Conservation (phyloP, 192 early-diverging fungal species). For the Endogone sp. region DNA sequence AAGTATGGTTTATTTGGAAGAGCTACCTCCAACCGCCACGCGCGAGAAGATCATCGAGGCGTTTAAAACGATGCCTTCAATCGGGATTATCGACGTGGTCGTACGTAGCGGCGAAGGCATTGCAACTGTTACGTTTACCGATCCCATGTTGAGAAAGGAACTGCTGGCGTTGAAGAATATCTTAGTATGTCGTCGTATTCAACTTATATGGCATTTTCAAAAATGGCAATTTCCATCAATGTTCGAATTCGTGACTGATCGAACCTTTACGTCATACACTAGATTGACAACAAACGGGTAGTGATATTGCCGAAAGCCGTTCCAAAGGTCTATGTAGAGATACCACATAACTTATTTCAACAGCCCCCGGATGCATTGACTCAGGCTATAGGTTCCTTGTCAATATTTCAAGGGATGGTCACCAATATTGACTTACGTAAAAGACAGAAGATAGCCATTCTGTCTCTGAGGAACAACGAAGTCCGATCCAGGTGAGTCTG, state of each 20-base stretch:
- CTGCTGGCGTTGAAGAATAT: not conserved
- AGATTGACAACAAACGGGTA: not conserved
- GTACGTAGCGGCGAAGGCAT: not conserved
- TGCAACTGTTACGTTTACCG: not conserved
- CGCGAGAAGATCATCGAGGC: not conserved
- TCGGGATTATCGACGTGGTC: not conserved
- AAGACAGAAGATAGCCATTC: not conserved
- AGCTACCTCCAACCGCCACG: not conserved
- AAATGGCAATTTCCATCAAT: not conserved
- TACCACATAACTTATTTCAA: not conserved
- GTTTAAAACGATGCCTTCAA: not conserved
- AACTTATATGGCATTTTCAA: not conserved
- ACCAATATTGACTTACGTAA: not conserved
- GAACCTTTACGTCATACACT: not conserved
- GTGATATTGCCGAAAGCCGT: not conserved
- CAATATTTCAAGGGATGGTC: not conserved
- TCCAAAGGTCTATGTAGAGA: not conserved
- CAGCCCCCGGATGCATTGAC: not conserved
- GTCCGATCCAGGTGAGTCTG: not conserved
- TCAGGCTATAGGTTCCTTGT: not conserved
- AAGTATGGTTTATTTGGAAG: not conserved
- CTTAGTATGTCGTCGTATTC: not conserved
- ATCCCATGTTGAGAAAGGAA: not conserved
- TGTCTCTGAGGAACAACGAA: not conserved
- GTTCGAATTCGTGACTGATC: not conserved